Base-by-base conservation (phyloP, 345 rosid genomes). In the Balakata baccata region DNA sequence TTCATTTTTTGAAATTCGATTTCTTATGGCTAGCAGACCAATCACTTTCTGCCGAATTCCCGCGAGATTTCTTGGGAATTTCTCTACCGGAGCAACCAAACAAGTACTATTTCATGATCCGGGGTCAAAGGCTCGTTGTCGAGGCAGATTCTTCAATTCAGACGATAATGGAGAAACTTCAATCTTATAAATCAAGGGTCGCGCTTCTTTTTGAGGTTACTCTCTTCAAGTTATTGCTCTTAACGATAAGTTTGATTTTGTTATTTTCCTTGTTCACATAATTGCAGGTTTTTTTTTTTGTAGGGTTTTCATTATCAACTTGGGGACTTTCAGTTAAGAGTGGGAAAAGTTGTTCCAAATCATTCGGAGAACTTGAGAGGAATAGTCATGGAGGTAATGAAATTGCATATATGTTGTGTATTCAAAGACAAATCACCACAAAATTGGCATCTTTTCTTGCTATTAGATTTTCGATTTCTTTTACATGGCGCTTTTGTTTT, bases 81-180 rank as follows among this genome's bases (percentile, higher is more conserved):
- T 84, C 88, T 57, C 63, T 94, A 1, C 89, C 90, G 4, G 97
- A 94, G 81, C 89, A 88, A 80, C 95, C 98, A 4, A 82, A 75
- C 69, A 94, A 90, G 89, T 90, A 87, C 70, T 90, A 88, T 64
- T 92, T 94, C 81, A 82, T 93, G 20, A 86, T 90, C 51, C 85
- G 90, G 49, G 81, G 69, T 52, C 95, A 89, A 69, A 85, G 89
- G 81, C 82, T 92, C 23, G 89, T 94, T 7, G 71, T 90, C 1
- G 98, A 94, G 70, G 89, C 94, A 0, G 98, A 92, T 84, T 82
- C 91, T 2, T 82, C 95, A 3, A 89, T 94, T 78, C 97, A 90
- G 71, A 76, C 77, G 57, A 92, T 92, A 38, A 94, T 94, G 98
- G 98, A 94, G 89, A 94, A 90, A 75, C 84, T 94, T 82, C 98